Evolutionary conservation across 768 basidiomycete species (phyloP).

Genomic region (Panaeolus papilionaceus): DNA sequence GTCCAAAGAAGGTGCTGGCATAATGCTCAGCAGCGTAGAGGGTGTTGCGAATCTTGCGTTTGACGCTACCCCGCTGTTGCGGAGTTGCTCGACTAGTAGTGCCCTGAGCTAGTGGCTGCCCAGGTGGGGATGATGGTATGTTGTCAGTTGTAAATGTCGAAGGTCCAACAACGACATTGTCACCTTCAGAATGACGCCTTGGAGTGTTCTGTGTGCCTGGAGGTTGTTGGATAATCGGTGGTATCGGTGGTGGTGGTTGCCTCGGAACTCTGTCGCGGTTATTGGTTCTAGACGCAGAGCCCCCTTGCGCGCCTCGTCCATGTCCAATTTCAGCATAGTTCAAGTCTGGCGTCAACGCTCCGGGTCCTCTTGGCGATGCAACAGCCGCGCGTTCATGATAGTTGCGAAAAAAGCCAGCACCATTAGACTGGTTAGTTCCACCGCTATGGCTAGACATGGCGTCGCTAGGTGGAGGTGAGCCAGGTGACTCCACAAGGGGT

Average conservation of each 20-base stretch:
- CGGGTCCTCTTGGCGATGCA: conserved; percentile 50
- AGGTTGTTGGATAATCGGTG: neutral
- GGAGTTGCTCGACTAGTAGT: neutral
- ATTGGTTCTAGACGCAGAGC: conserved; percentile 25
- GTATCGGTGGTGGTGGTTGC: conserved; percentile 22
- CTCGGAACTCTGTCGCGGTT: conserved; percentile 27
- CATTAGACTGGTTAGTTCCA: conserved; percentile 58
- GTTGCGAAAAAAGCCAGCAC: conserved; percentile 63
- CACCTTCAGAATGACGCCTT: neutral
- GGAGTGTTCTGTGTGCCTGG: neutral
- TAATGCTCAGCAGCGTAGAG: conserved; percentile 75
- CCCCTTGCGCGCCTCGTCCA: conserved; percentile 57
- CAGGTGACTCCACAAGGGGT: conserved; percentile 67
- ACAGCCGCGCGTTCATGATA: conserved; percentile 49
- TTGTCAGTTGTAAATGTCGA: conserved; percentile 29
- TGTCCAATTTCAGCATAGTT: conserved; percentile 81
- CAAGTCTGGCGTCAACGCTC: conserved; percentile 73
- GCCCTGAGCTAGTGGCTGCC: conserved; percentile 12
- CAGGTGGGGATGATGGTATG: conserved; percentile 17
- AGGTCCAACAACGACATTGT: conserved; percentile 40
- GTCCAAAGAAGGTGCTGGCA: conserved; percentile 71
- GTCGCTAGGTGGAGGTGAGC: conserved; percentile 67
- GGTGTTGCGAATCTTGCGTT: conserved; percentile 69
- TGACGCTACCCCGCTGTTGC: conserved; percentile 48
- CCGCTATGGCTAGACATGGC: conserved; percentile 61